Base-by-base conservation (phyloP, 2,329 filamentous ascomycete species). In the Fonsecaea multimorphosa region DNA sequence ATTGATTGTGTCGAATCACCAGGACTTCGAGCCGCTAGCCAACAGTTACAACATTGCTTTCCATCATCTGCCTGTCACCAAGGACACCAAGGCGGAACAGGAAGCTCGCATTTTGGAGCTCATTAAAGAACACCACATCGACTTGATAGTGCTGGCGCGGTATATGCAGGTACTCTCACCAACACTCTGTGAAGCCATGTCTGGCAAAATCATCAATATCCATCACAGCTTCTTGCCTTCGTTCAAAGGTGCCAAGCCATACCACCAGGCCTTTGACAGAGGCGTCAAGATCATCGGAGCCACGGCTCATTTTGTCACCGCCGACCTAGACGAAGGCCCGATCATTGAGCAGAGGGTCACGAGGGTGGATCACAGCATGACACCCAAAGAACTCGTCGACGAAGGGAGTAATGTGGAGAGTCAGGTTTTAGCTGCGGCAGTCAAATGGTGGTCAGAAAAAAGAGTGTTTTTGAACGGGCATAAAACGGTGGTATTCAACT, bases 201-300 rank as follows among this genome's bases (percentile, higher is more conserved):
- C 87, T 58, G 91, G 91, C 65, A 88, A 87, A 76, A 95, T 95
- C 80, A 94, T 95, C 89, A 95, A 95, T 81, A 94, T 95, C 78
- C 91, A 95, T 81, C 91, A 95, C 81, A 90, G 86, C 72, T 95
- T 95, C 86, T 78, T 95, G 83, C 91, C 91, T 0, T 89, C 86
- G 9, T 95, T 95, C 86, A 95, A 95, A 84, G 91, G 91, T 67
- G 91, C 91, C 32, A 92, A 92, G 80, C 91, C 91, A 2, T 95
- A 95, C 79, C 91, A 94, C 78, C 91, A 95, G 82, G 91, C 91
- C 7, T 93, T 91, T 75, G 91, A 94, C 69, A 86, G 91, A 31
- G 91, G 91, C 66, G 91, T 95, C 71, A 95, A 95, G 85, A 94
- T 95, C 72, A 93, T 93, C 64, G 91, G 91, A 65, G 91, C 91